Percentiles rank a stretch among this genome's conserved stretches.
phyloP scores from a whole-genome alignment of 257 asterid species.

The Ligustrum vulgare region DNA sequence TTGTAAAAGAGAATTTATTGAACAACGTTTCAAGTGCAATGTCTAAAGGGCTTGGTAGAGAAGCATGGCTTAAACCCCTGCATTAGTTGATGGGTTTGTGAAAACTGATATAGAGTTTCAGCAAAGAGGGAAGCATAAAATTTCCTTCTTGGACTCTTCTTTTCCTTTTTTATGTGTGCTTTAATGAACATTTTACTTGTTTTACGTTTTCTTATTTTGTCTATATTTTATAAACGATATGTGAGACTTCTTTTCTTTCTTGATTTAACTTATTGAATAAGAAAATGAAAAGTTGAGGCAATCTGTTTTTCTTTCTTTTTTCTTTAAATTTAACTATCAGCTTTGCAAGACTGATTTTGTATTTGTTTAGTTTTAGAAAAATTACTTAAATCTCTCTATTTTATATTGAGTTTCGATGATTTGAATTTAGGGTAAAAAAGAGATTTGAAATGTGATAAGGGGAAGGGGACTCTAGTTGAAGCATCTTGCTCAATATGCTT shows the following conservation, averaged over 20 bases:
- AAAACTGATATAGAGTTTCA: constrained; percentile 96
- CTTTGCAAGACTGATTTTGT: no score
- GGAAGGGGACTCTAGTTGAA: no score
- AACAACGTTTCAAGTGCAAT: constrained; percentile 86
- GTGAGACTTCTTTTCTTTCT: constrained; percentile 94
- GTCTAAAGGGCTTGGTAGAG: constrained; percentile 70
- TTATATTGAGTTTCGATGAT: no score
- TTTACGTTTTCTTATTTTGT: constrained; percentile 26
- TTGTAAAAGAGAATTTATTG: constrained; percentile 80
- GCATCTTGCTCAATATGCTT: no score
- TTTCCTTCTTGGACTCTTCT: neutral
- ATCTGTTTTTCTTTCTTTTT: no score
- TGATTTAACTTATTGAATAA: no score
- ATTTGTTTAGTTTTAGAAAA: no score
- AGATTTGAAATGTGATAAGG: no score
- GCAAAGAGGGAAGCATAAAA: constrained; percentile 54
- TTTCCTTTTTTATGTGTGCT: neutral
- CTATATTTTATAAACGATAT: constrained; percentile 40
- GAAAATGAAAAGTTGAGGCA: no score
- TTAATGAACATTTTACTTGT: neutral
- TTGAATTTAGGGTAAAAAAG: no score
- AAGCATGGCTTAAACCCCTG: constrained; percentile 97
- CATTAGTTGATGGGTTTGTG: constrained; percentile 94
- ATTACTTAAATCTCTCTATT: no score
- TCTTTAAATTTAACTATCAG: no score